Base-by-base conservation (phyloP, 306 rosid genomes). In the Castanopsis chinensis region DNA sequence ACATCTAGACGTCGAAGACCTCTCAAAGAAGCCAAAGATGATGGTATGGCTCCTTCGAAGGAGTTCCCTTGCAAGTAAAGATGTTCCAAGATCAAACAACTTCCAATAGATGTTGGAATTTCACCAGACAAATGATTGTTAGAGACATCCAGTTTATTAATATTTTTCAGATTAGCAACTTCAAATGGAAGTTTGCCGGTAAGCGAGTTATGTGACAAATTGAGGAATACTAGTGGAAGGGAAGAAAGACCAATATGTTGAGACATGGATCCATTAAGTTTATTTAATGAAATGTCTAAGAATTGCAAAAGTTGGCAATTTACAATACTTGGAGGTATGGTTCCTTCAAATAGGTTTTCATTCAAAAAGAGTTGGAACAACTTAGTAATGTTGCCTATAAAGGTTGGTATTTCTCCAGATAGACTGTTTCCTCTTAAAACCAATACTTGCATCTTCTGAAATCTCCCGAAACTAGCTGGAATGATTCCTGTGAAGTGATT, bases 21-120 rank as follows among this genome's bases (percentile, higher is more conserved):
- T 69, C 30, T 87, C 57, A 82, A 33, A 35, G 79, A 79, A 74
- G 75, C 85, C 57, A 87, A 52, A 28, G 83, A 53, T 20, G 88
- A 72, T 53, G 91, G 93, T 37, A 87, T 58, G 49, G 0, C 75
- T 71, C 84, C 81, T 2, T 3, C 9, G 20, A 89, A 79, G 19
- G 17, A 74, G 20, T 82, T 87, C 0, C 80, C 83, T 21, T 80
- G 68, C 5, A 87, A 57, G 45, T 55, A 21, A 28, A 89, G 83
- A 23, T 20, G 7, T 43, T 79, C 91, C 51, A 87, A 41, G 32
- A 53, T 64, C 43, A 12, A 15, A 61, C 88, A 87, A 1, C 33
- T 73, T 25, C 84, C 80, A 4, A 87, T 81, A 3, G 28, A 68
- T 69, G 0, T 2, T 6, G 91, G 88, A 73, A 87, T 83, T 1